phyloP scores from a whole-genome alignment of 495 filamentous ascomycete genomes.

The Podospora didyma region DNA sequence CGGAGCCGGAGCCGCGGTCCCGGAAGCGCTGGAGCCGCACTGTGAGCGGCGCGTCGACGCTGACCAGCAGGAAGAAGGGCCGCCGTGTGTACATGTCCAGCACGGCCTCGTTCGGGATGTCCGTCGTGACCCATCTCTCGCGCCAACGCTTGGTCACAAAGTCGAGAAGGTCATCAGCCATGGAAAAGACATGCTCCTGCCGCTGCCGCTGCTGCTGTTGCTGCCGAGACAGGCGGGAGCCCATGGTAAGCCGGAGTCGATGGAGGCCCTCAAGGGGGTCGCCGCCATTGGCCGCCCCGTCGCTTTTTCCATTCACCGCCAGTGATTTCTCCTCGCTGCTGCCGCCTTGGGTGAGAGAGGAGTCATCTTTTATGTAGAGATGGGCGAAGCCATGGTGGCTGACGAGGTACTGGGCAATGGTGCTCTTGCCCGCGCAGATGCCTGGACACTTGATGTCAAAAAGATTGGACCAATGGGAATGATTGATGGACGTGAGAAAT shows the following conservation, averaged over 20 bases:
- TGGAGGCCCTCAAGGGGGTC: no score
- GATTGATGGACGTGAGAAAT: constrained; percentile 17
- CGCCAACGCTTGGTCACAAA: constrained; percentile 84
- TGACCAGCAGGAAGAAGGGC: constrained; percentile 90
- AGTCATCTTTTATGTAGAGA: constrained; percentile 37
- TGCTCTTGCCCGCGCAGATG: constrained; percentile 85
- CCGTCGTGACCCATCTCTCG: constrained; percentile 76
- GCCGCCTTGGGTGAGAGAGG: constrained; percentile 4
- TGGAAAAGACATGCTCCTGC: constrained; percentile 46
- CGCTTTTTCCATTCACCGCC: background rate
- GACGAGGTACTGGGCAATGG: constrained; percentile 78
- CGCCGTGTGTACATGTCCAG: constrained; percentile 70
- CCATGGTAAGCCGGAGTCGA: no score
- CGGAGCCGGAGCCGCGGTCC: constrained; percentile 11
- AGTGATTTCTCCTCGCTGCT: constrained; percentile 12
- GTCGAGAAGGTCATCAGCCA: constrained; percentile 62
- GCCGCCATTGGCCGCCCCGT: no score
- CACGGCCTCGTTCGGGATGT: constrained; percentile 63
- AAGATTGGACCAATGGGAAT: constrained; percentile 8
- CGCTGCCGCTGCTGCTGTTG: background rate
- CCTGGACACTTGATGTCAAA: constrained; percentile 45
- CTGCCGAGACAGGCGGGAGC: no score
- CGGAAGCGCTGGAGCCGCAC: constrained; percentile 73
- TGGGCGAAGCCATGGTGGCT: constrained; percentile 69
- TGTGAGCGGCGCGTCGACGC: constrained; percentile 82